Percentiles rank a stretch among this genome's conserved stretches.
These are phyloP conservation scores for Xerocomellus intermedius DNA, from an alignment of 768 basidiomycete species.

Conservation along the genomic window DNA sequence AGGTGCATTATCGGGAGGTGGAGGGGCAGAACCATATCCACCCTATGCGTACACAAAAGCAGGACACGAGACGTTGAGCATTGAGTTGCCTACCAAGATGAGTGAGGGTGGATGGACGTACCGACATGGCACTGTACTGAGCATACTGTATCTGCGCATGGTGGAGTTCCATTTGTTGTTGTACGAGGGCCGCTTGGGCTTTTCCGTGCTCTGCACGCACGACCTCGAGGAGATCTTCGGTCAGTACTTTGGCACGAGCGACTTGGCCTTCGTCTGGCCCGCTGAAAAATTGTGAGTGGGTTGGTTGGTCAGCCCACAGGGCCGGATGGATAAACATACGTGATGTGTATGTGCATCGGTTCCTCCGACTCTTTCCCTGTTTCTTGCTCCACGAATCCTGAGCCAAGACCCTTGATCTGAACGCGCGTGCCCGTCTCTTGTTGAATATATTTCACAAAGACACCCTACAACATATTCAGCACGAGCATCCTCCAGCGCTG, in stretches of 20 bases:
- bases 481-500: neutral
- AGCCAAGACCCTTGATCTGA: slow-evolving; percentile 94
- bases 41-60: slow-evolving; percentile 27
- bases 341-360: slow-evolving; percentile 90
- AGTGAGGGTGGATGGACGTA: slow-evolving; percentile 30
- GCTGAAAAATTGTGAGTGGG: slow-evolving; percentile 11
- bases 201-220: slow-evolving; percentile 87
- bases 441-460: slow-evolving; percentile 98
- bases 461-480: slow-evolving; percentile 47
- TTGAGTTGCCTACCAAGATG: neutral
- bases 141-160: slow-evolving; percentile 82
- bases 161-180: slow-evolving; percentile 85
- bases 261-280: slow-evolving; percentile 90
- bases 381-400: slow-evolving; percentile 91
- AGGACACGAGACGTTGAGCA: slow-evolving; percentile 2
- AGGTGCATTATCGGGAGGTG: slow-evolving; percentile 32
- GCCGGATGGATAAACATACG: slow-evolving; percentile 47
- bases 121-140: slow-evolving; percentile 62
- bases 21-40: slow-evolving; percentile 36
- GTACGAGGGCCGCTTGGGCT: slow-evolving; percentile 58
- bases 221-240: slow-evolving; percentile 88
- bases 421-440: slow-evolving; percentile 94
- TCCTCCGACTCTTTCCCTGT: slow-evolving; percentile 86
- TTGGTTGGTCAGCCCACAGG: slow-evolving; percentile 18
- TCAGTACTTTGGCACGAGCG: slow-evolving; percentile 79